Conservation (phyloP, 306 rosid genomes). For the Malus sieversii region DNA sequence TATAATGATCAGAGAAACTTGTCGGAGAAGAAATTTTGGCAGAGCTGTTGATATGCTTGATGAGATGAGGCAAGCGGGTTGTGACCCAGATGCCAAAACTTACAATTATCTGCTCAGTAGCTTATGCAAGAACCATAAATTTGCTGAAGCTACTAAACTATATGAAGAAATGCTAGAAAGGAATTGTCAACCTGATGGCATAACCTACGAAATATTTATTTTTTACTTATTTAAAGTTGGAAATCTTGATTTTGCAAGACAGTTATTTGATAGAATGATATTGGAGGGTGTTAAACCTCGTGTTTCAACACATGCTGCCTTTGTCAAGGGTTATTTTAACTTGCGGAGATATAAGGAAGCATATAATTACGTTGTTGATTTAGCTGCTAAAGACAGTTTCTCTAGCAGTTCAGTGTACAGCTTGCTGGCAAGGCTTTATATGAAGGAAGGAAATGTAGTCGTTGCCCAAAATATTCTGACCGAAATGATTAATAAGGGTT, state of each 20-base stretch:
- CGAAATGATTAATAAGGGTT: conserved; percentile 65
- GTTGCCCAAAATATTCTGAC: conserved; percentile 39
- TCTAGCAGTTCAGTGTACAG: conserved; percentile 44
- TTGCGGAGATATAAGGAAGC: conserved; percentile 49
- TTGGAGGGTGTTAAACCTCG: conserved; percentile 52
- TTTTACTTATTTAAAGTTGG: conserved; percentile 28
- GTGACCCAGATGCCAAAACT: conserved; percentile 24
- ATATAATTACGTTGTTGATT: conserved; percentile 37
- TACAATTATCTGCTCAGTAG: conserved; percentile 47
- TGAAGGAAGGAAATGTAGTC: conserved; percentile 39
- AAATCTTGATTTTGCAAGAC: conserved; percentile 32
- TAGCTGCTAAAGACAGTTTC: conserved; percentile 22
- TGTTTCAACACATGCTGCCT: conserved; percentile 44
- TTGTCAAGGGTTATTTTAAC: conserved; percentile 55
- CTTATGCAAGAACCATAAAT: conserved; percentile 39
- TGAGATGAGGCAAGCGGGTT: conserved; percentile 48
- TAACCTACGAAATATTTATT: conserved; percentile 48
- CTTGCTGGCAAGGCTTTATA: conserved; percentile 62
- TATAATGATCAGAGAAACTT: conserved; percentile 40
- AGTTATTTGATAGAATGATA: conserved; percentile 48
- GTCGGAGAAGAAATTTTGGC: conserved; percentile 40
- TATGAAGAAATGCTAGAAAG: conserved; percentile 38
- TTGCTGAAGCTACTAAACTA: conserved; percentile 32
- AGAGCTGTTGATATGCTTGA: conserved; percentile 37
- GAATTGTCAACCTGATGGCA: conserved; percentile 32